Percentiles rank a stretch among this genome's conserved stretches.
These are phyloP conservation scores for Diaporthe ilicicola DNA, from an alignment of 2,329 filamentous ascomycete species.

Conservation along the genomic window DNA sequence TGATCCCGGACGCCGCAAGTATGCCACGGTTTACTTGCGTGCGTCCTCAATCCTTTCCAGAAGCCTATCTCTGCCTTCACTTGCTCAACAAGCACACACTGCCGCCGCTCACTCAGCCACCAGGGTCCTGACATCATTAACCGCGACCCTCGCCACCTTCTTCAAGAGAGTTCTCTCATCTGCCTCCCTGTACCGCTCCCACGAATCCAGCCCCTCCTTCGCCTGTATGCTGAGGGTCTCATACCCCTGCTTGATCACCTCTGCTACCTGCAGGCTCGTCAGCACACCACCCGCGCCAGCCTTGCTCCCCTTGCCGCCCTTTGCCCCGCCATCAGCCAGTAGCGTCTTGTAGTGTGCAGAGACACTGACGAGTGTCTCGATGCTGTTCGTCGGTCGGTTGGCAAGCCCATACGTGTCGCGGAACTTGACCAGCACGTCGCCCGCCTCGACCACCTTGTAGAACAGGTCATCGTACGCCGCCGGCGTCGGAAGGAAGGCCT, in stretches of 20 bases:
- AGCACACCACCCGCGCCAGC: slow-evolving; percentile 70
- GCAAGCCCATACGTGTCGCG: slow-evolving; percentile 75
- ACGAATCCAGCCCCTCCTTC: slow-evolving; percentile 84
- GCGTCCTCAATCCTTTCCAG: neutral
- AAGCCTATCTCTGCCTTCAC: neutral
- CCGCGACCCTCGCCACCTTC: slow-evolving; percentile 82
- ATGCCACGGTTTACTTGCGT: neutral
- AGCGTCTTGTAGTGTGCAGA: slow-evolving; percentile 88
- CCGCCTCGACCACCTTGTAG: slow-evolving; percentile 96
- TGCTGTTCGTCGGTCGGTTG: slow-evolving; percentile 71
- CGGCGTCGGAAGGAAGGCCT: slow-evolving; percentile 88
- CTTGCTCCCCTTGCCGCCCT: slow-evolving; percentile 50
- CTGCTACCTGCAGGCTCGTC: slow-evolving; percentile 83
- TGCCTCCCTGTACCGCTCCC: slow-evolving; percentile 87
- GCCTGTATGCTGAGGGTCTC: slow-evolving; percentile 93
- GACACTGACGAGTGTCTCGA: slow-evolving; percentile 84
- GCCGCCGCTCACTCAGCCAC: slow-evolving; percentile 49
- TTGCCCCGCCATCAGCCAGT: slow-evolving; percentile 66
- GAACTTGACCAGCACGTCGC: slow-evolving; percentile 84
- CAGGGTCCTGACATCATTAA: slow-evolving; percentile 65
- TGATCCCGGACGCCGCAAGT: neutral
- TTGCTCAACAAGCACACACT: neutral
- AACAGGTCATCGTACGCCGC: slow-evolving; percentile 95
- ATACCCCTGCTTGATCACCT: slow-evolving; percentile 95
- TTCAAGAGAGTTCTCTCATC: slow-evolving; percentile 87